Base-by-base conservation (phyloP, 305 asterid species). In the Coffea humblotiana region DNA sequence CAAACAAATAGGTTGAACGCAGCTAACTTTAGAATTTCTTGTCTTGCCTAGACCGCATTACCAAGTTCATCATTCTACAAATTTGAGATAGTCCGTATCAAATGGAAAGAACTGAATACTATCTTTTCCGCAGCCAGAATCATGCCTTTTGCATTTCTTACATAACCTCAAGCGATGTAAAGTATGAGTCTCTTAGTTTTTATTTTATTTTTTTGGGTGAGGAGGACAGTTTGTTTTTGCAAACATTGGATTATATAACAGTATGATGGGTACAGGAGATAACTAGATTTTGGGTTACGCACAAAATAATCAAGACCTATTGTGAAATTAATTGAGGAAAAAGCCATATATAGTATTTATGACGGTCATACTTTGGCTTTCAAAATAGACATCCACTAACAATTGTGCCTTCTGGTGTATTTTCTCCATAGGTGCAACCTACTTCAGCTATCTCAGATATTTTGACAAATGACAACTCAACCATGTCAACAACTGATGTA, bases 391-490 rank as follows among this genome's bases (percentile, higher is more conserved):
- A 40, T 13, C 43, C 5, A 29, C 23, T 40, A 6, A 15, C 2
- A 48, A 49, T 51, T 32, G 52, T 64, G 54, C 18, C 43, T 25
- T 54, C 60, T 72, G 75, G 48, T 78, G 78, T 76, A 49, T 79
- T 78, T 84, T 76, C 71, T 76, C n/a, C 77, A 58, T 80, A 92
- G 98, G 90, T 71, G n/a, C 18, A 78, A 72, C 78, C 15, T 82
- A 82, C 81, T 83, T 86, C 94, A 66, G 81, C 89, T 58, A 80
- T 86, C 80, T 83, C 87, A 40, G 88, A 93, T 75, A 78, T 89
- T 88, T 58, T 88, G 81, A 87, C 91, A 5, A 82, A 87, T 78
- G 85, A 80, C n/a, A 81, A 78, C 76, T 79, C 89, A 68, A 76
- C 90, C 76, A 79, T 71, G 81, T 77, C 83, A 67, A 75, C 88